Conservation (phyloP, 202 grass and related monocot species). For the Schoenoplectus tabernaemontani region DNA sequence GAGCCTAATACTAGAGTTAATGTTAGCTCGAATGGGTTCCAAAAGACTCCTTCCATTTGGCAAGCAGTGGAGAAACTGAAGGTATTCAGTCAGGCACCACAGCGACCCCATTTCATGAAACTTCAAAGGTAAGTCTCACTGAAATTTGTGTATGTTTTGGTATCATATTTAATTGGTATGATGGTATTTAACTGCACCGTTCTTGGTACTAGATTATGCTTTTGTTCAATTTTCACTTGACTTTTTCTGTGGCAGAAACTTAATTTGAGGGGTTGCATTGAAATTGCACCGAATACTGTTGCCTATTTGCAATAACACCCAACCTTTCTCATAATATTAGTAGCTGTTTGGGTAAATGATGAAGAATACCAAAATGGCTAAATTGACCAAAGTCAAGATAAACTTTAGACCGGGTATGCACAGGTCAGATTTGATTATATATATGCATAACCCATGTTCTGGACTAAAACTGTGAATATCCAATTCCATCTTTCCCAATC, state of each 20-base stretch:
- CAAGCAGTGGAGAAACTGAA: constrained; percentile 42
- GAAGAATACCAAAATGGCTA: not conserved
- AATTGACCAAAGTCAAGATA: not conserved
- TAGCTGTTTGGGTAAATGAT: not conserved
- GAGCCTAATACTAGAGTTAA: not conserved
- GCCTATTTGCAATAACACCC: not conserved
- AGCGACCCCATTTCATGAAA: constrained; percentile 46
- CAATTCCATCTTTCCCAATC: not conserved
- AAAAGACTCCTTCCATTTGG: constrained; percentile 31
- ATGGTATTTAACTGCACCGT: not conserved
- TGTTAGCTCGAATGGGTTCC: not conserved
- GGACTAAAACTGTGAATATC: not conserved
- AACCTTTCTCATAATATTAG: not conserved
- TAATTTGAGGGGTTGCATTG: not conserved
- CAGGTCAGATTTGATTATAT: not conserved
- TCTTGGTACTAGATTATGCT: not conserved
- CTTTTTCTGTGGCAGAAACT: not conserved
- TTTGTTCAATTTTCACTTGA: not conserved
- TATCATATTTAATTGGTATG: not conserved
- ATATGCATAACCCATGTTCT: not conserved
- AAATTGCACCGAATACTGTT: not conserved
- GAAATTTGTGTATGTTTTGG: not conserved
- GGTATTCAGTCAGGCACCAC: constrained; percentile 30
- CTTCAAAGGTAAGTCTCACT: constrained; percentile 30
- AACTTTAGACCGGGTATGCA: not conserved